Evolutionary conservation across 208 protist genomes (phyloP), one percentile per base, ranked within the genome.

Genomic region (Herpetomonas samuelpessoai): DNA sequence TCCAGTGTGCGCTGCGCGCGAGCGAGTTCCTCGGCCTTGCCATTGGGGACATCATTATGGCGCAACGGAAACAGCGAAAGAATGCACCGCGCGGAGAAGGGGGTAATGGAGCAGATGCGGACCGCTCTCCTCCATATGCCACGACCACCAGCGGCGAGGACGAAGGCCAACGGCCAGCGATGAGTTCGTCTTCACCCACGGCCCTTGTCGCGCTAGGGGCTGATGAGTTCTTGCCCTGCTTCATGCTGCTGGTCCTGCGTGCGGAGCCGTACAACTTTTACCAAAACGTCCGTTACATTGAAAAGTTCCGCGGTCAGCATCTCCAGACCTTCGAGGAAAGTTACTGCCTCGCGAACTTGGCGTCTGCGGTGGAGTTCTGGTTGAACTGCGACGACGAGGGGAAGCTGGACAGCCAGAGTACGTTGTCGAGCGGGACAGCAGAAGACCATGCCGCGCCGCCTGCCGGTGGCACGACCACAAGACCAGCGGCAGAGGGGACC

Each of bases 221-320:
- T 3, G 80, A 91, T 59, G 84, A 91, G 52, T 83, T 92, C 39
- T 53, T 94, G 31, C 88, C 88, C 26, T 91, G 84, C 65, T 92
- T 94, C 56, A 70, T 94, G 44, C 57, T 94, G 29, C 69, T 91
- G 6, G 82, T 91, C 14, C 64, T 94, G 25, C 81, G 84, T 48
- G 84, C 84, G 1, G 57, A 63, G 7, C 84, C 88, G 44, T 63
- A 76, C 29, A 79, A 80, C 39, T 94, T 74, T 68, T 87, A 83
- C 48, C 65, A 81, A 44, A 90, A 94, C 62, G 62, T 94, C 4
- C 38, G 25, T 30, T 94, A 85, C 62, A 83, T 94, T 62, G 77
- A 86, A 25, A 52, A 65, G 26, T 92, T 82, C 52, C 79, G 84
- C 44, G 57, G 52, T 28, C 48, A 49, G 0, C 28, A 49, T 6